These are phyloP conservation scores for Talaromyces nanjingensis DNA, from an alignment of 495 filamentous ascomycete genomes.

Conservation along the genomic window DNA sequence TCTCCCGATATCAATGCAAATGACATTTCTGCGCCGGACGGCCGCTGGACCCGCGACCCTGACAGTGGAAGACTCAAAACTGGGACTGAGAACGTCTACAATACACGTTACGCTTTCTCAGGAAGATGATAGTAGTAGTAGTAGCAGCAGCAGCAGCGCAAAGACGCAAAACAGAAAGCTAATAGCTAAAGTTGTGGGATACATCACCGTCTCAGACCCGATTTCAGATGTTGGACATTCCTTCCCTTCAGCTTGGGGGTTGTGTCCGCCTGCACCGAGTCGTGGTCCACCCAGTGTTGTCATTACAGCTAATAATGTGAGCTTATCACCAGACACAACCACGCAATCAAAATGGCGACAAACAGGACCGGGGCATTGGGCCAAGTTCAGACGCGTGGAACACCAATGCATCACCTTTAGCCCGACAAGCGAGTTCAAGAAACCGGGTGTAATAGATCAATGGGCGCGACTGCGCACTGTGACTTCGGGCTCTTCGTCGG, in stretches of 20 bases:
- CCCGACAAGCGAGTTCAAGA: conserved; percentile 35
- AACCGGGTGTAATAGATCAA: conserved; percentile 46
- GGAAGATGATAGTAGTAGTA: conserved; percentile 19
- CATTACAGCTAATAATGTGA: conserved; percentile 31
- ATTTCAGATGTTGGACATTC: conserved; percentile 50
- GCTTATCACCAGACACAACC: conserved; percentile 16
- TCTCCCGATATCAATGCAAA: conserved; percentile 56
- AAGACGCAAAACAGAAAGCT: conserved; percentile 17
- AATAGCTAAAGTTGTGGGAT: conserved; percentile 57
- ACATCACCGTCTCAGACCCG: conserved; percentile 61
- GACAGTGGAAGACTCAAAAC: conserved; percentile 63
- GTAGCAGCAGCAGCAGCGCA: not conserved
- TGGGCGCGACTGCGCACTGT: conserved; percentile 57
- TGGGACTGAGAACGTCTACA: conserved; percentile 61
- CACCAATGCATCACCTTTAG: conserved; percentile 48
- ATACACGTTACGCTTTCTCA: conserved; percentile 63
- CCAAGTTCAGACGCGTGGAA: conserved; percentile 46
- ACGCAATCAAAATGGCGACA: not conserved
- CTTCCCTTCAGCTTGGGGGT: conserved; percentile 43
- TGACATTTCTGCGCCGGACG: conserved; percentile 67
- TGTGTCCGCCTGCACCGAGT: conserved; percentile 39
- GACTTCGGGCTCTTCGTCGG: not conserved
- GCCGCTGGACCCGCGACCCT: conserved; percentile 55
- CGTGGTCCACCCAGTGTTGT: conserved; percentile 15
- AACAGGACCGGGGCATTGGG: conserved; percentile 19